These are phyloP conservation scores for Fusarium decemcellulare DNA, from an alignment of 2,329 filamentous ascomycete genomes.

Conservation along the genomic window DNA sequence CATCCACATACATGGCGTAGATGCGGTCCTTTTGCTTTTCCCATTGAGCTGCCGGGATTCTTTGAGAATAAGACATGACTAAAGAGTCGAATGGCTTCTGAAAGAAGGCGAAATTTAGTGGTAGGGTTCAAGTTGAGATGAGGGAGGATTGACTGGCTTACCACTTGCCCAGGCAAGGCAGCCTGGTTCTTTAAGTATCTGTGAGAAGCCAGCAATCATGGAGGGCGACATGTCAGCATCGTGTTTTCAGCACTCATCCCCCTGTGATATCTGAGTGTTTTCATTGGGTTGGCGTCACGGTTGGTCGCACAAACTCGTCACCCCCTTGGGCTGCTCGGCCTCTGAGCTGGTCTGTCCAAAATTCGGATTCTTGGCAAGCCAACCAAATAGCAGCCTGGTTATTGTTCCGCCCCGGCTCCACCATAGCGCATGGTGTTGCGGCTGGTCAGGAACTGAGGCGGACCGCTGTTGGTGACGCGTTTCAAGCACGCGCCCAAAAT, in stretches of 20 bases:
- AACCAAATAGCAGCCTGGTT: too few relatives aligned
- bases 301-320: too few relatives aligned
- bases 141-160: not conserved
- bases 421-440: too few relatives aligned
- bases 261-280: not conserved
- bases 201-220: too few relatives aligned
- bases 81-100: not conserved
- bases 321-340: too few relatives aligned
- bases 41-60: not conserved
- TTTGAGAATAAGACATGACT: not conserved
- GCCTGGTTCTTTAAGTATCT: not conserved
- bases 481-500: too few relatives aligned
- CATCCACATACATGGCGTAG: not conserved
- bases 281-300: not conserved
- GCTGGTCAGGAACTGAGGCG: too few relatives aligned
- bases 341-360: not conserved
- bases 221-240: too few relatives aligned
- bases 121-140: not conserved
- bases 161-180: not conserved
- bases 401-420: too few relatives aligned
- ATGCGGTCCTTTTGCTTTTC: constrained; percentile 1
- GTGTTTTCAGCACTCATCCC: too few relatives aligned
- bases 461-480: too few relatives aligned
- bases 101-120: not conserved
- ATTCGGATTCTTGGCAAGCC: not conserved